Evolutionary conservation across 768 basidiomycete species (phyloP), one percentile per base, ranked within the genome.

Genomic region (Kwoniella botswanensis): DNA sequence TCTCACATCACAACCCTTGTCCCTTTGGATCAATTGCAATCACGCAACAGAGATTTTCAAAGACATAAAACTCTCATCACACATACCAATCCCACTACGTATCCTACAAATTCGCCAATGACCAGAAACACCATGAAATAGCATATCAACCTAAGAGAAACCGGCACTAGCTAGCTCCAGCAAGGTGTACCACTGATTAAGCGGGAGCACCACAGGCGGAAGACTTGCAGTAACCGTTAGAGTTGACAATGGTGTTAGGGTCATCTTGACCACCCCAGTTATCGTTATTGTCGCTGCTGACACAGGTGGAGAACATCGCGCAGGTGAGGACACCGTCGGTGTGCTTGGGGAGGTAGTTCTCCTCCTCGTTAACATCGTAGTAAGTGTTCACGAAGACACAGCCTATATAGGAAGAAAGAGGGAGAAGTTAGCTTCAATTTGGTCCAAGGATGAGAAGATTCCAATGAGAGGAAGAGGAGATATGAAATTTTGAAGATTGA

Each of bases 201-300:
- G 65, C 35, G 53, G 50, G 35, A 55, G 63, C 50, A 55, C 52
- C 53, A 68, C 67, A 57, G 44, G 68, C 76, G 69, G 58, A 67
- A 41, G 70, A 72, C 65, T 72, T 72, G 72, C 76, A 76, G 73
- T 76, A 76, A 35, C 76, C 76, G 71, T 74, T 76, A 52, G 76
- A 76, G 55, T 76, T 57, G 65, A 62, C 58, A 60, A 76, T 76
- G 42, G 42, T 59, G 73, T 76, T 76, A 41, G 73, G 71, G 71
- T 76, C 73, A 54, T 76, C 71, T 63, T 76, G 76, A 21, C 76
- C 76, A 68, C 73, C 76, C 46, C 50, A 74, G 73, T 76, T 74
- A 70, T 72, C 63, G 68, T 76, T 76, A 21, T 67, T 46, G 50
- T 69, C 71, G 63, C 68, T 72, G 12, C 64, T 41, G 42, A 76